These are phyloP conservation scores for Neurospora cerealis DNA, from an alignment of 495 filamentous ascomycete species.

Conservation along the genomic window DNA sequence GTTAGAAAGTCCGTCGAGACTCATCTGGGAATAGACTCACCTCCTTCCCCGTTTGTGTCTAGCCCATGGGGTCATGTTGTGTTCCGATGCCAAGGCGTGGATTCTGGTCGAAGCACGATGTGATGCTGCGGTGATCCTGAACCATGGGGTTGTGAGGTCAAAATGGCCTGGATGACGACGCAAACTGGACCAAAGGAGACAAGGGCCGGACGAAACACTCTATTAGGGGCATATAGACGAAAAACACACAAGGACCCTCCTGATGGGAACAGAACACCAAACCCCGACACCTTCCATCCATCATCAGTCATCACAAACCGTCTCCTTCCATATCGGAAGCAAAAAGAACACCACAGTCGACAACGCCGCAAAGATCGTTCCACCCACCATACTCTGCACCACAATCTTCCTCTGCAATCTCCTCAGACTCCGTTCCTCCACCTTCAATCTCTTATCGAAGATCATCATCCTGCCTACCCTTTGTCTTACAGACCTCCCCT, in stretches of 20 bases:
- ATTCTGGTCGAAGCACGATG: background rate
- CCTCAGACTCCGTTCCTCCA: slow-evolving; percentile 30
- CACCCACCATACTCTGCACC: slow-evolving; percentile 28
- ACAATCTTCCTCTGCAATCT: slow-evolving; percentile 31
- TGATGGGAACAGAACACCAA: background rate
- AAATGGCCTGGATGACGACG: background rate
- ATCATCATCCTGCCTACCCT: slow-evolving; percentile 24
- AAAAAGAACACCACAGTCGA: slow-evolving; percentile 28
- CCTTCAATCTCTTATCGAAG: slow-evolving; percentile 31
- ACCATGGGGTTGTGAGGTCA: background rate
- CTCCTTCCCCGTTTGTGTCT: background rate
- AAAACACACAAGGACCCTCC: background rate
- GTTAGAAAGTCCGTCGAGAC: background rate
- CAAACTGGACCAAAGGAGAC: background rate
- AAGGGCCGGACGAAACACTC: background rate
- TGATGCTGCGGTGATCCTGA: background rate
- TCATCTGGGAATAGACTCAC: background rate
- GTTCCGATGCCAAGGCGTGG: background rate
- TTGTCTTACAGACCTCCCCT: slow-evolving; percentile 7
- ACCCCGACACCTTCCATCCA: background rate
- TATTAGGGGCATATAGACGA: background rate
- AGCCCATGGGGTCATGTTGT: background rate
- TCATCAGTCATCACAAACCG: slow-evolving; percentile 3
- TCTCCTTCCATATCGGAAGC: slow-evolving; percentile 31
- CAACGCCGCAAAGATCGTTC: slow-evolving; percentile 24